Evolutionary conservation across 2,329 filamentous ascomycete species (phyloP).

Genomic region (Penicillium sp.): DNA sequence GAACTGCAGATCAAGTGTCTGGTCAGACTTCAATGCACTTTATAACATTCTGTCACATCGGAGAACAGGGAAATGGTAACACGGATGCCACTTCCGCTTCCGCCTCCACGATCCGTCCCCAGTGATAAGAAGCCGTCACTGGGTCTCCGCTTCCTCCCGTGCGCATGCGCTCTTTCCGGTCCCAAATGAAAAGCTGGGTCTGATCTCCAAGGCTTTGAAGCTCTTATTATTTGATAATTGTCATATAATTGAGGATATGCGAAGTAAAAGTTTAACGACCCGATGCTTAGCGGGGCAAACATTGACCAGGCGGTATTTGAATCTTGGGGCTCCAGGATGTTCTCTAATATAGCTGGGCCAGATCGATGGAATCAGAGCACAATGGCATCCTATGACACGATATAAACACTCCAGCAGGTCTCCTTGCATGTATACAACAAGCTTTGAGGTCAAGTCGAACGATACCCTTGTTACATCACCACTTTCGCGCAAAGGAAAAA

Average conservation of each 20-base stretch:
- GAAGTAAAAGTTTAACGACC: background rate
- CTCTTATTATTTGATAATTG: background rate
- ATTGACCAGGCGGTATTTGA: background rate
- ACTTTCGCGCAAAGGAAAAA: background rate
- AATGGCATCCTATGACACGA: background rate
- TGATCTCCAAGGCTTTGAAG: background rate
- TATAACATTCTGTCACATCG: conserved; percentile 13
- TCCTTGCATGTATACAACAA: background rate
- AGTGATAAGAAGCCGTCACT: background rate
- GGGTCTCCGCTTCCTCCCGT: background rate
- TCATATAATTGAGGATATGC: background rate
- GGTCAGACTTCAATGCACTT: conserved; percentile 8
- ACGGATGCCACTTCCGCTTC: conserved; percentile 23
- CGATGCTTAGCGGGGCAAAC: background rate
- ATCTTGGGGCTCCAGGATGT: background rate
- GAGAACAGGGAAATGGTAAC: conserved; percentile 11
- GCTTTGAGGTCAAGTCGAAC: background rate
- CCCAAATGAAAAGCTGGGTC: too few species aligned
- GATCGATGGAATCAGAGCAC: background rate
- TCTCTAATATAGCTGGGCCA: background rate
- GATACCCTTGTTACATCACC: background rate
- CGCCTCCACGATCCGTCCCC: conserved; percentile 21
- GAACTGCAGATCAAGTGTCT: conserved; percentile 8
- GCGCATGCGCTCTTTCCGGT: background rate
- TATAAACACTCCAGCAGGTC: background rate